Evolutionary conservation across 192 early-diverging fungal genomes (phyloP).

Genomic region (Gryganskiella cystojenkinii): DNA sequence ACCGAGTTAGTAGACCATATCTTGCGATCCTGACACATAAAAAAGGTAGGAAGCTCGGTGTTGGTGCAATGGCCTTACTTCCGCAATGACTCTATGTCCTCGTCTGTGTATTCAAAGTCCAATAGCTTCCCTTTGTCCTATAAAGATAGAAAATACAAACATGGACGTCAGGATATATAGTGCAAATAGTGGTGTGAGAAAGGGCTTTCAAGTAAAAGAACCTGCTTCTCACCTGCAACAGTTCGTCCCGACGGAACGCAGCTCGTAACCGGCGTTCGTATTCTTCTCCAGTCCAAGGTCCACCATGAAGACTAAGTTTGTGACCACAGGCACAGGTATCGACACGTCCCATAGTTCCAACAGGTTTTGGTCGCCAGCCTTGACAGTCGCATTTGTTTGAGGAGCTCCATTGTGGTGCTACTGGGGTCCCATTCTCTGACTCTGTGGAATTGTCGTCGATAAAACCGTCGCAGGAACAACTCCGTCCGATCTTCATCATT

Average conservation of each 20-base stretch:
- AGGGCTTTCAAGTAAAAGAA: neutral
- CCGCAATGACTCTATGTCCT: constrained; percentile 56
- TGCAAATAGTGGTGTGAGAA: constrained; percentile 4
- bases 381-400: constrained; percentile 54
- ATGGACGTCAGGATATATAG: neutral
- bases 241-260: constrained; percentile 60
- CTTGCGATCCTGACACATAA: no score
- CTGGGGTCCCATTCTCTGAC: neutral
- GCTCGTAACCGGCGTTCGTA: constrained; percentile 57
- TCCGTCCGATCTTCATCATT: constrained; percentile 58
- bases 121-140: constrained; percentile 65
- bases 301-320: constrained; percentile 57
- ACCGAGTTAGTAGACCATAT: neutral
- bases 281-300: constrained; percentile 57
- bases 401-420: no score
- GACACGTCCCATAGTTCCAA: constrained; percentile 28
- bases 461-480: constrained; percentile 55
- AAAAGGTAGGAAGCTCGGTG: no score
- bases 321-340: constrained; percentile 62
- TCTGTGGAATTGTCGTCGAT: no score
- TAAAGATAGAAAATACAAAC: neutral
- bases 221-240: constrained; percentile 50
- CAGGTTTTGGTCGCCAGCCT: constrained; percentile 60
- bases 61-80: no score
- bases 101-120: constrained; percentile 63